These are phyloP conservation scores for Austroboletus festivus DNA, from an alignment of 768 basidiomycete genomes.

Conservation along the genomic window DNA sequence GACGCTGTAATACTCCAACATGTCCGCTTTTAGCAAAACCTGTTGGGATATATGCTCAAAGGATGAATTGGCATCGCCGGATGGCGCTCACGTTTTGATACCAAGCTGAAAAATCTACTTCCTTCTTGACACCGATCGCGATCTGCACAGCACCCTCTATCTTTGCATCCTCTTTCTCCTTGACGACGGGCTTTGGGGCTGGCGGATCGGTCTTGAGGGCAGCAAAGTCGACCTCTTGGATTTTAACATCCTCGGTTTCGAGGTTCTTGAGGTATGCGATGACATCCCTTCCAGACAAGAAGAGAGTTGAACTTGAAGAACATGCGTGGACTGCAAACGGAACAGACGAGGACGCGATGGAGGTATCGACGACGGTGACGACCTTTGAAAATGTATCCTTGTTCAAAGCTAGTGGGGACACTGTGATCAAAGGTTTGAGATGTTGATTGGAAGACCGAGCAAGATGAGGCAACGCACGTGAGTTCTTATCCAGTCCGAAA, in stretches of 20 bases:
- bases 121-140: slow-evolving; percentile 93
- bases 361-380: slow-evolving; percentile 71
- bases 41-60: slow-evolving; percentile 31
- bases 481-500: slow-evolving; percentile 81
- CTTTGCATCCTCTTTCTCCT: slow-evolving; percentile 72
- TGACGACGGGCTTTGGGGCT: slow-evolving; percentile 34
- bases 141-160: slow-evolving; percentile 89
- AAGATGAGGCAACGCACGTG: slow-evolving; percentile 52
- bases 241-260: slow-evolving; percentile 59
- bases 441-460: neutral
- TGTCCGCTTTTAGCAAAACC: slow-evolving; percentile 97
- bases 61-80: neutral
- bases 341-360: slow-evolving; percentile 63
- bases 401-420: slow-evolving; percentile 78
- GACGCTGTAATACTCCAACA: slow-evolving; percentile 99
- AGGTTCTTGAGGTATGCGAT: slow-evolving; percentile 66
- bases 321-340: slow-evolving; percentile 74
- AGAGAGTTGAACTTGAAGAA: slow-evolving; percentile 67
- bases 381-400: slow-evolving; percentile 64
- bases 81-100: slow-evolving; percentile 75
- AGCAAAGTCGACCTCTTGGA: slow-evolving; percentile 74
- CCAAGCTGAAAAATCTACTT: slow-evolving; percentile 92
- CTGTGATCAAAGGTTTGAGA: slow-evolving; percentile 38
- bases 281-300: slow-evolving; percentile 78
- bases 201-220: slow-evolving; percentile 51